These are phyloP conservation scores for Colletotrichum navitas DNA, from an alignment of 2,329 filamentous ascomycete genomes.

Conservation along the genomic window DNA sequence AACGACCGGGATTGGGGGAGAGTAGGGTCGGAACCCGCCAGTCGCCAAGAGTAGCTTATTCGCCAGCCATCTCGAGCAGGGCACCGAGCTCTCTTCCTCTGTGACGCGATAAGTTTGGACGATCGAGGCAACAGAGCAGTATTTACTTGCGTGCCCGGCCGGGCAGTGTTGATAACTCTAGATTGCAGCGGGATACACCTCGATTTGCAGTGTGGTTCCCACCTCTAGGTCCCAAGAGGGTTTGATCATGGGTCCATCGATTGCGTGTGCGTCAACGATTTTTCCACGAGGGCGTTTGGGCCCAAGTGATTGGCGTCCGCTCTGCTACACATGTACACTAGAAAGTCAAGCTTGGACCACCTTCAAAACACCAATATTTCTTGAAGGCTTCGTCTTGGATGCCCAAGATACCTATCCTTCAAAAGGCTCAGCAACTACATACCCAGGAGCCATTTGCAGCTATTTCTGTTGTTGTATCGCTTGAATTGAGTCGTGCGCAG, in stretches of 20 bases:
- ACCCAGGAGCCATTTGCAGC: background rate
- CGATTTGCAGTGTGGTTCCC: no score
- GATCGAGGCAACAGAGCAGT: slow-evolving; percentile 1
- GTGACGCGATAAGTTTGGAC: slow-evolving; percentile 12
- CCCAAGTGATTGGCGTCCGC: slow-evolving; percentile 22
- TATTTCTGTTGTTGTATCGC: background rate
- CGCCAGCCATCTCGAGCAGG: background rate
- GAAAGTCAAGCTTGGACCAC: slow-evolving; percentile 25
- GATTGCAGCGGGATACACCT: no score
- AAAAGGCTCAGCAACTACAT: background rate
- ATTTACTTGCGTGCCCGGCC: background rate
- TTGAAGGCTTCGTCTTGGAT: slow-evolving; percentile 19
- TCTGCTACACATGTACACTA: background rate
- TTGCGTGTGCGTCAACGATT: slow-evolving; percentile 36
- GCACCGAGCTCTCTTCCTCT: background rate
- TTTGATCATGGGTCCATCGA: slow-evolving; percentile 36
- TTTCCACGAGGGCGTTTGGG: slow-evolving; percentile 37
- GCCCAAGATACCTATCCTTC: slow-evolving; percentile 4
- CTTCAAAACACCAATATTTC: slow-evolving; percentile 14
- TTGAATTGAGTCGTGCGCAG: slow-evolving; percentile 11
- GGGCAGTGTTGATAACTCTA: no score
- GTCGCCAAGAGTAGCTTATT: slow-evolving; percentile 41
- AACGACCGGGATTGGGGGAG: slow-evolving; percentile 21
- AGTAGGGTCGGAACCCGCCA: background rate
- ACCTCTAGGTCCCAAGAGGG: no score